A percentile compares a stretch with the other conserved stretches of the same genome.
phyloP scores from a whole-genome alignment of 2,329 filamentous ascomycete species.

The Ophiosphaerella narmari region DNA sequence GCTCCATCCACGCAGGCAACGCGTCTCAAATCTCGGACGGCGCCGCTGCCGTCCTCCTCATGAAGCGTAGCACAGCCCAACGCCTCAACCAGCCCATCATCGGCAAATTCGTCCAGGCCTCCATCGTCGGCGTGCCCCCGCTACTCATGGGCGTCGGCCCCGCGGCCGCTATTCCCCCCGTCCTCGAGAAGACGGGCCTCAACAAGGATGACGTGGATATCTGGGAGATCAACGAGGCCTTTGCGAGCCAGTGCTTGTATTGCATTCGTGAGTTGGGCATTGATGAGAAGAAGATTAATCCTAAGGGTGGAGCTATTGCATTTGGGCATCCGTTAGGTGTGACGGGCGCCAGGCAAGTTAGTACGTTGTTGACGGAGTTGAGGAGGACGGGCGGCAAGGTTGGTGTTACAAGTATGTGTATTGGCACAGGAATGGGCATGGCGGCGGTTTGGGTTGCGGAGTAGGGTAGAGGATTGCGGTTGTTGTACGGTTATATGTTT shows the following conservation, averaged over 20 bases:
- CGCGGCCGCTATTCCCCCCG: constrained; percentile 93
- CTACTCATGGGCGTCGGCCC: constrained; percentile 96
- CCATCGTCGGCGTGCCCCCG: constrained; percentile 85
- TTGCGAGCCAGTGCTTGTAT: constrained; percentile 93
- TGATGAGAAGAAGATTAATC: constrained; percentile 87
- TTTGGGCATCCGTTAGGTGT: constrained; percentile 95
- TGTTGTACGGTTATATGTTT: too few relatives aligned
- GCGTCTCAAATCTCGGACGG: constrained; percentile 93
- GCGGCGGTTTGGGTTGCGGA: constrained; percentile 95
- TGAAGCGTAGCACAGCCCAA: constrained; percentile 92
- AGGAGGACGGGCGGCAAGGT: constrained; percentile 82
- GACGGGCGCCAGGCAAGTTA: constrained; percentile 91
- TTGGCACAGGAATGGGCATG: constrained; percentile 97
- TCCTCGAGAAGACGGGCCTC: constrained; percentile 84
- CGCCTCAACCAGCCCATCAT: constrained; percentile 84
- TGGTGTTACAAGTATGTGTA: constrained; percentile 93
- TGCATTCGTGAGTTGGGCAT: constrained; percentile 87
- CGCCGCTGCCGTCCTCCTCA: constrained; percentile 90
- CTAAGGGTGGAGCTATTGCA: constrained; percentile 94
- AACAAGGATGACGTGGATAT: constrained; percentile 87
- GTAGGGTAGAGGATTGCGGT: constrained; percentile 52
- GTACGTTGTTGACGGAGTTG: constrained; percentile 88
- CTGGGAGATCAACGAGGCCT: constrained; percentile 99
- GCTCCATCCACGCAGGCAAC: constrained; percentile 94
- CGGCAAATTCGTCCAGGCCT: constrained; percentile 87